Base-by-base conservation (phyloP, 768 basidiomycete genomes). In the Dentipellis fragilis region DNA sequence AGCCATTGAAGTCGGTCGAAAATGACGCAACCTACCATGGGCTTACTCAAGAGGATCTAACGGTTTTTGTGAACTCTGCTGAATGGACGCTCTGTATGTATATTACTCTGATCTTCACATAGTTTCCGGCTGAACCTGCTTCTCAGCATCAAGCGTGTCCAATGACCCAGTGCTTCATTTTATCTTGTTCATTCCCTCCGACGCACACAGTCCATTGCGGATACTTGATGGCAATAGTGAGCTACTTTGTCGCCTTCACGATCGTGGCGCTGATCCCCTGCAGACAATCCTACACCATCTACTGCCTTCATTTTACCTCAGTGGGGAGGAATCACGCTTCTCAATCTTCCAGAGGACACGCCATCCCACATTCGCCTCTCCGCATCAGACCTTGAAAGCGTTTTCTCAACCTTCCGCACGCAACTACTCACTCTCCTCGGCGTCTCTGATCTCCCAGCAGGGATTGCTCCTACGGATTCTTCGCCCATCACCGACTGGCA, bases 121-220 rank as follows among this genome's bases (percentile, higher is more conserved):
- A 0, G 17, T 34, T 42, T 6, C 17, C 49, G 36, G 34, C 34
- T 36, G 12, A 19, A 11, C 16, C 5, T 37, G 6, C 22, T 51
- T 10, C 11, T 29, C 40, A 98, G 94, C 94, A 10, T 95, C 95
- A 0, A 87, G 92, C 56, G 85, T 86, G 2, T 93, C 92, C 1
- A 92, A 89, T 58, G 93, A 98, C 59, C 94, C 93, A 3, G 93
- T 97, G 1, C 72, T 99, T 0, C 90, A 97, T 68, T 94, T 99
- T 64, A 72, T 98, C 42, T 68, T 95, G 1, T 99, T 93, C 65
- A 74, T 96, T 1, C 96, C 96, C 1, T 85, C 87, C 0, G 64
- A 75, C 4, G 62, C 67, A n/a, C 83, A 80, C 54, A 73, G 81
- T 23, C 93, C 95, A 3, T 70, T 98, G 57, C 70, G 72, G 35